phyloP scores from a whole-genome alignment of 176 grass and related monocot genomes.

The Oryza brachyantha region DNA sequence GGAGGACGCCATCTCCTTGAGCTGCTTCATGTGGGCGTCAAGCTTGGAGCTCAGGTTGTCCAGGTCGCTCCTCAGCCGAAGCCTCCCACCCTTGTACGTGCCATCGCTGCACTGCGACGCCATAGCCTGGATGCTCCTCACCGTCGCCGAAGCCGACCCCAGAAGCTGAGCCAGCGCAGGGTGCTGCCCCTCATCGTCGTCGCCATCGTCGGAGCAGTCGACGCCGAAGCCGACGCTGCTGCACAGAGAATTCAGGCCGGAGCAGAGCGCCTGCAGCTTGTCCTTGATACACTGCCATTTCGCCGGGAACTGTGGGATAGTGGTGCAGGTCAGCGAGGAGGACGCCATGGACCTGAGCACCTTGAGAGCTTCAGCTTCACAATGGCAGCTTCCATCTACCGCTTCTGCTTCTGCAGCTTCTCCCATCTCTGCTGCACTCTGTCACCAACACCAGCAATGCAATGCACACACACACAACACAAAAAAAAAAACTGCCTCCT shows the following conservation, averaged over 20 bases:
- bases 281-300: conserved; percentile 86
- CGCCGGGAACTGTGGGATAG: conserved; percentile 46
- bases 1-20: conserved; percentile 43
- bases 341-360: conserved; percentile 51
- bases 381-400: neutral
- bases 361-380: conserved; percentile 31
- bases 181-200: neutral
- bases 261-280: conserved; percentile 65
- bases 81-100: conserved; percentile 64
- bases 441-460: neutral
- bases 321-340: conserved; percentile 41
- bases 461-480: too few species aligned
- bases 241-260: conserved; percentile 33
- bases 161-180: conserved; percentile 34
- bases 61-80: conserved; percentile 75
- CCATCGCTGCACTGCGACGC: conserved; percentile 50
- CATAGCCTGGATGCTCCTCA: conserved; percentile 41
- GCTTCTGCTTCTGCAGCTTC: conserved; percentile 12
- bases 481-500: neutral
- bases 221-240: neutral
- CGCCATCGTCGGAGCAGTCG: neutral
- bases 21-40: conserved; percentile 54
- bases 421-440: conserved; percentile 42
- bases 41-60: conserved; percentile 55
- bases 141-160: conserved; percentile 29